Evolutionary conservation across 768 basidiomycete species (phyloP).

Genomic region (Tulasnella sp.): DNA sequence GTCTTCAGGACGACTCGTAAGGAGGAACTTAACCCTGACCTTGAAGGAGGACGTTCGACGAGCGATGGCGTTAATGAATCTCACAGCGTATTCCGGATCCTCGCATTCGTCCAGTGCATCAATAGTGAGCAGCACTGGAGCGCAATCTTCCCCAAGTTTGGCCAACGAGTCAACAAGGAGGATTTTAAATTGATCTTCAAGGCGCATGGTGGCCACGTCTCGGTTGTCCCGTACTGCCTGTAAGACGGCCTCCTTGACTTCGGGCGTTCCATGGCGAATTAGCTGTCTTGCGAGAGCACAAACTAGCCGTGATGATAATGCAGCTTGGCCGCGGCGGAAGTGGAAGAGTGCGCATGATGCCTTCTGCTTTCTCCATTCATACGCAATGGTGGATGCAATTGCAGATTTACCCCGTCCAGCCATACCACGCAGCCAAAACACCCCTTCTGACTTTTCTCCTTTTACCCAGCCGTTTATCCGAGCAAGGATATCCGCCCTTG

Average conservation of each 20-base stretch:
- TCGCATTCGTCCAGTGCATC: neutral
- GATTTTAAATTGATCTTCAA: neutral
- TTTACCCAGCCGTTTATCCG: neutral
- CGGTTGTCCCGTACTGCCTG: neutral
- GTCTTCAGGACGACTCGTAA: neutral
- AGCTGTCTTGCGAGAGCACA: neutral
- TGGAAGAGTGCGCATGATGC: neutral
- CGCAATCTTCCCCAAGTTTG: neutral
- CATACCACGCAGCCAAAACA: neutral
- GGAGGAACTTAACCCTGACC: neutral
- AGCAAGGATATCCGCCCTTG: neutral
- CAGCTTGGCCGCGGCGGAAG: neutral
- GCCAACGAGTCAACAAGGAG: neutral
- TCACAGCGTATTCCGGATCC: neutral
- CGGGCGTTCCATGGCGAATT: neutral
- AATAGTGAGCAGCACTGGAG: neutral
- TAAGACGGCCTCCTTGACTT: neutral
- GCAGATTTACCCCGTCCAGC: neutral
- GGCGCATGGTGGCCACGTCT: neutral
- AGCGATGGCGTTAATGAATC: neutral
- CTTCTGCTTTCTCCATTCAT: neutral
- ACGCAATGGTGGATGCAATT: neutral
- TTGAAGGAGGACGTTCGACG: neutral
- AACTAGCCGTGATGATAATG: neutral
- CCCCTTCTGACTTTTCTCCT: neutral